Conservation (phyloP, 345 rosid species). For the Anacardium occidentale region DNA sequence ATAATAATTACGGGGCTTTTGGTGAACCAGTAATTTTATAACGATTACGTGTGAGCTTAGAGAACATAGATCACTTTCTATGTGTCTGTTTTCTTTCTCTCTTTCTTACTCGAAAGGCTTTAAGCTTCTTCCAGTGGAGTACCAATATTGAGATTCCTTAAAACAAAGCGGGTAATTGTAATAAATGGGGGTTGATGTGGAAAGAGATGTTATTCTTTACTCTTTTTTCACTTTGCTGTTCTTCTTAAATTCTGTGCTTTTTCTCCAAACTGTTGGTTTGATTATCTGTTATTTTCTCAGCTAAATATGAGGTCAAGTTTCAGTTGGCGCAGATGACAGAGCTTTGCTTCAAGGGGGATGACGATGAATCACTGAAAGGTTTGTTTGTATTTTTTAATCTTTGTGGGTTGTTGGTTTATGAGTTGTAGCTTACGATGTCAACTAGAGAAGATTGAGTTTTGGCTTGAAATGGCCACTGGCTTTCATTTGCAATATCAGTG, state of each 20-base stretch:
- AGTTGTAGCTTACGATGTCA: conserved; percentile 1
- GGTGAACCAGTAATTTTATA: neutral
- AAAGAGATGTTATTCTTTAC: neutral
- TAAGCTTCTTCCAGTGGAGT: neutral
- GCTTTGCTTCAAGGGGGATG: conserved; percentile 15
- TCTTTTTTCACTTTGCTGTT: neutral
- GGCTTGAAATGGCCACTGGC: conserved; percentile 12
- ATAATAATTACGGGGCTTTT: conserved; percentile 16
- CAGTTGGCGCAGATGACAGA: conserved; percentile 12
- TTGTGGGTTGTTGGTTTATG: neutral
- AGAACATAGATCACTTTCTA: neutral
- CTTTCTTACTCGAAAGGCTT: neutral
- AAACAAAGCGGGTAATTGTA: conserved; percentile 16
- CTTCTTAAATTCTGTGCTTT: neutral
- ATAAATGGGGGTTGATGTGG: conserved; percentile 12
- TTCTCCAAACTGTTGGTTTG: neutral
- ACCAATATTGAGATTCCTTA: conserved; percentile 22
- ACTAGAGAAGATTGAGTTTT: conserved; percentile 3
- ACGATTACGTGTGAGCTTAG: neutral
- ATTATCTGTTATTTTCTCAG: neutral
- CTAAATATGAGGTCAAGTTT: neutral
- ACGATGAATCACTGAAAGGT: conserved; percentile 21
- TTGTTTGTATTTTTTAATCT: neutral
- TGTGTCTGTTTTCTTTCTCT: neutral
- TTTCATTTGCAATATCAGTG: conserved; percentile 10